Conservation (phyloP, 2,329 filamentous ascomycete genomes). For the Cladosporium oxysporum region DNA sequence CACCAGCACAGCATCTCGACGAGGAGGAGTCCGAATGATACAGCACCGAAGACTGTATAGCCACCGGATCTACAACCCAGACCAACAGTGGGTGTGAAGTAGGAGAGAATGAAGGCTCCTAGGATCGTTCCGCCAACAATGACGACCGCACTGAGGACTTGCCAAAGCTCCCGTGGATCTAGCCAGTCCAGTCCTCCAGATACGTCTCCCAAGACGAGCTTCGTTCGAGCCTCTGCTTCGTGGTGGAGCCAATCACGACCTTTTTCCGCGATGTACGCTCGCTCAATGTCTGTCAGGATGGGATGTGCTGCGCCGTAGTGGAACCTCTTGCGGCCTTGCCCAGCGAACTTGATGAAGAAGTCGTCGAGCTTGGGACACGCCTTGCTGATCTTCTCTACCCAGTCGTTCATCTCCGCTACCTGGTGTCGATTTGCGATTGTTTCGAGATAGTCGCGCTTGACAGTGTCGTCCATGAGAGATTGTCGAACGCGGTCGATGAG, state of each 20-base stretch:
- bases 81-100: slow-evolving; percentile 49
- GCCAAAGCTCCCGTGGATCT: slow-evolving; percentile 47
- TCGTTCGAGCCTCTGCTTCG: slow-evolving; percentile 35
- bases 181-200: slow-evolving; percentile 43
- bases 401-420: slow-evolving; percentile 27
- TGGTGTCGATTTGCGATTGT: slow-evolving; percentile 33
- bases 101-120: slow-evolving; percentile 46
- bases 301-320: slow-evolving; percentile 45
- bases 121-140: slow-evolving; percentile 41
- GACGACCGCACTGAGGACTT: slow-evolving; percentile 40
- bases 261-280: slow-evolving; percentile 41
- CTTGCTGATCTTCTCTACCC: slow-evolving; percentile 32
- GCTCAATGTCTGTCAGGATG: slow-evolving; percentile 46
- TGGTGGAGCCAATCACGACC: slow-evolving; percentile 44
- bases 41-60: slow-evolving; percentile 45
- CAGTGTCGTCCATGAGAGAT: slow-evolving; percentile 35
- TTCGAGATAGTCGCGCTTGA: slow-evolving; percentile 35
- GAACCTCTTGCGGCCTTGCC: slow-evolving; percentile 41
- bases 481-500: slow-evolving; percentile 42
- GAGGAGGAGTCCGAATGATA: slow-evolving; percentile 39
- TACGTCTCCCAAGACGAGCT: slow-evolving; percentile 40
- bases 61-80: slow-evolving; percentile 44
- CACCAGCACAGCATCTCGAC: slow-evolving; percentile 44
- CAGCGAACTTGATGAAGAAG: slow-evolving; percentile 46
- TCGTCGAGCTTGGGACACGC: slow-evolving; percentile 32